Evolutionary conservation across 2,329 filamentous ascomycete species (phyloP), one percentile per base, ranked within the genome.

Genomic region (Coccinonectria pachysandricola): DNA sequence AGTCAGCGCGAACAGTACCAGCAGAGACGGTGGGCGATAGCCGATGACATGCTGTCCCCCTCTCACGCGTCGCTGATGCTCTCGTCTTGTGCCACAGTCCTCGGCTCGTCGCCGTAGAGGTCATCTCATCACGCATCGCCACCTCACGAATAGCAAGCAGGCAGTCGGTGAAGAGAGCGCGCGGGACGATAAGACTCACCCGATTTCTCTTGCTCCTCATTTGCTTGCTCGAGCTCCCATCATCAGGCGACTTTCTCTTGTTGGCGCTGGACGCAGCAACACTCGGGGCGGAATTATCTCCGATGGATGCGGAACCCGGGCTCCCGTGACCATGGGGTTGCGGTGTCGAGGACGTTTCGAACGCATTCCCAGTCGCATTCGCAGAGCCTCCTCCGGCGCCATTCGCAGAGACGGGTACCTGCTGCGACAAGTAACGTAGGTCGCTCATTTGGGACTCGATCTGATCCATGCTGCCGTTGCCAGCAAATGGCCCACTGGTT

Each of bases 171-270:
- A 19, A 21, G 20, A 19, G 23, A 9, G 7, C 11, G 16, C n/a
- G n/a, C n/a, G 14, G 6, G 9, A 24, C 10, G 14, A 20, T 12
- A 28, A 24, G 23, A 63, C 64, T 54, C 40, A 71, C 66, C 46
- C 71, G 54, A 38, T 75, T 75, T 32, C 71, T 63, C 48, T 75
- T 75, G 49, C 67, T 73, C 40, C 70, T 55, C 50, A 70, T 69
- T 53, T 68, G 65, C 48, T 65, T 69, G 11, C 50, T 42, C 9
- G 39, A 19, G 9, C 39, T 40, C 1, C 53, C 60, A 19, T 65
- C 64, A 19, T 62, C 60, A 7, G 58, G 47, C 10, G 53, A 54
- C 48, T 57, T 57, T 28, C 50, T 50, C 49, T 54, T 57, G 37
- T 36, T 52, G 38, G 39, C 36, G 35, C 35, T 46, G 29, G 34